phyloP scores from a whole-genome alignment of 2,329 filamentous ascomycete genomes.

The Periconia sp. region DNA sequence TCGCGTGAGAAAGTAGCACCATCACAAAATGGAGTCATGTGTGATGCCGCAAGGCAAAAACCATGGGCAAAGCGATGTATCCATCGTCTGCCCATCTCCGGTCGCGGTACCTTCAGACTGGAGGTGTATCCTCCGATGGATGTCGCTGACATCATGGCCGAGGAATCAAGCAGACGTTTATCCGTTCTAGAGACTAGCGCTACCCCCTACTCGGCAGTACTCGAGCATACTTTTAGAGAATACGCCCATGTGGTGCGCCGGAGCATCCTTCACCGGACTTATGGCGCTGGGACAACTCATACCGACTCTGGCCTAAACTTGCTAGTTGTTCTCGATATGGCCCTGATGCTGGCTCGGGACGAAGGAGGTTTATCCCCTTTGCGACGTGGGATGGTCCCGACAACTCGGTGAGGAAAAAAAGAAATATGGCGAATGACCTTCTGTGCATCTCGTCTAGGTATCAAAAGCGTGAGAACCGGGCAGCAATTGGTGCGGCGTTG shows the following conservation, averaged over 20 bases:
- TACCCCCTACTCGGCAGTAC: too few relatives aligned
- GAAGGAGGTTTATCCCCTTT: conserved; percentile 1
- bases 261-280: background rate
- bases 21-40: too few relatives aligned
- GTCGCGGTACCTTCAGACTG: too few relatives aligned
- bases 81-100: too few relatives aligned
- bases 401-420: conserved; percentile 25
- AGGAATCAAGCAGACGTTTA: too few relatives aligned
- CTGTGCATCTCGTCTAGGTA: conserved; percentile 3
- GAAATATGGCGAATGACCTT: conserved; percentile 15
- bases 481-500: background rate
- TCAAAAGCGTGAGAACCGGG: background rate
- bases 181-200: too few relatives aligned
- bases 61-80: too few relatives aligned
- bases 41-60: too few relatives aligned
- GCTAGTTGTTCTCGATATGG: background rate
- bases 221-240: too few relatives aligned
- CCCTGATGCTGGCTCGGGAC: background rate
- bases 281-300: background rate
- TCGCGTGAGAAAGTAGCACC: too few relatives aligned
- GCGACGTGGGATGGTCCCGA: conserved; percentile 19
- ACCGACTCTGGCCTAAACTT: background rate
- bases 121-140: too few relatives aligned
- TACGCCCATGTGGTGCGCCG: background rate
- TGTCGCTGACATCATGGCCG: too few relatives aligned